phyloP scores from a whole-genome alignment of 2,329 filamentous ascomycete species.

The Aphanocladium album region DNA sequence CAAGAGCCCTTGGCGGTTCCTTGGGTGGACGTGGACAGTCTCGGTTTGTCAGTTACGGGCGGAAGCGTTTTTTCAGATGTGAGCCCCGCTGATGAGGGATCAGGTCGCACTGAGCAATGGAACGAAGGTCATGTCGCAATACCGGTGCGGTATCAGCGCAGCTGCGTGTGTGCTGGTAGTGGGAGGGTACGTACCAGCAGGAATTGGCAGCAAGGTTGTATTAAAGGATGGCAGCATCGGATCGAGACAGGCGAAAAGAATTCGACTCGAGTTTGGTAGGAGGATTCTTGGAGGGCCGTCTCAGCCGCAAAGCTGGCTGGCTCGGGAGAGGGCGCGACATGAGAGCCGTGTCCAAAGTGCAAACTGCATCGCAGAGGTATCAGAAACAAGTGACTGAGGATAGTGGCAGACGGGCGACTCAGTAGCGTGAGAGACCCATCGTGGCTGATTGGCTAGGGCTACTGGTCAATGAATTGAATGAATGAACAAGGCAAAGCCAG shows the following conservation, averaged over 20 bases:
- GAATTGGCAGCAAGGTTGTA: no score
- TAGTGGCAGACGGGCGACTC: no score
- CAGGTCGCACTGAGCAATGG: background rate
- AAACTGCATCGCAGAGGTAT: no score
- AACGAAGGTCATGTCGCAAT: slow-evolving; percentile 8
- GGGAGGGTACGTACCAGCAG: background rate
- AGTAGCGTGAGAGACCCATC: background rate
- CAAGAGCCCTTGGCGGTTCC: background rate
- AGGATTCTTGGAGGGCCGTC: no score
- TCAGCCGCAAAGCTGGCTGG: no score
- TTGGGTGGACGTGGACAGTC: background rate
- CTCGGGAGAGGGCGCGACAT: no score
- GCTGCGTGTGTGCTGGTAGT: no score
- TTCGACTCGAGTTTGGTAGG: no score
- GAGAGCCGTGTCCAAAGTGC: no score
- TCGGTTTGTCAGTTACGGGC: background rate
- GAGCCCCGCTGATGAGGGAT: background rate
- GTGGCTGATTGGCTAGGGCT: background rate
- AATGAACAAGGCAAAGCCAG: background rate
- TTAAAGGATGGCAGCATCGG: no score
- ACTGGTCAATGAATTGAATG: background rate
- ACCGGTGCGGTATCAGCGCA: background rate
- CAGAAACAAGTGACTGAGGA: no score
- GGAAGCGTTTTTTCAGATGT: background rate
- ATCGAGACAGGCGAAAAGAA: no score